Evolutionary conservation across 495 filamentous ascomycete species (phyloP).

Genomic region (Xanthoparmelia taractica): DNA sequence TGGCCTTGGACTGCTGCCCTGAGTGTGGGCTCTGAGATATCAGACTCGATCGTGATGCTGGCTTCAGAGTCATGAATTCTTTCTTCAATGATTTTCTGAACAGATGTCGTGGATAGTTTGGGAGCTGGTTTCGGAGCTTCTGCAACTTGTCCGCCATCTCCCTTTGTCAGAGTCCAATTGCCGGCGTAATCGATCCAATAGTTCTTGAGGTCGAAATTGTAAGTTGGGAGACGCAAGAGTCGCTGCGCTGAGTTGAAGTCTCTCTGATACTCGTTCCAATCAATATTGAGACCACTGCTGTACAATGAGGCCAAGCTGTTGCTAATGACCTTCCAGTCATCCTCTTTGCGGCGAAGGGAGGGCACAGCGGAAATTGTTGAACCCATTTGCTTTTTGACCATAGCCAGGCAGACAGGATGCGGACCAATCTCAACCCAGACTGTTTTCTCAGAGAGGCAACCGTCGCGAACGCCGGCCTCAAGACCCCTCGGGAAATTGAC

Average conservation of each 20-base stretch:
- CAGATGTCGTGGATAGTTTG: slow-evolving; percentile 16
- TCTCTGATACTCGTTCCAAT: slow-evolving; percentile 43
- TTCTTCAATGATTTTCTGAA: slow-evolving; percentile 18
- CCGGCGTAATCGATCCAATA: slow-evolving; percentile 46
- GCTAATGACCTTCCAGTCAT: slow-evolving; percentile 40
- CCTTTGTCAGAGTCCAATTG: slow-evolving; percentile 45
- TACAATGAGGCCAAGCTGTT: slow-evolving; percentile 35
- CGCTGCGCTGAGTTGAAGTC: slow-evolving; percentile 37
- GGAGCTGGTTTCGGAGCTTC: slow-evolving; percentile 1
- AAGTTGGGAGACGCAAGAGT: slow-evolving; percentile 39
- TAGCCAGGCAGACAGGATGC: slow-evolving; percentile 21
- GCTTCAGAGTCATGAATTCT: slow-evolving; percentile 13
- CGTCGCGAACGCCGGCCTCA: slow-evolving; percentile 11
- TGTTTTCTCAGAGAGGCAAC: slow-evolving; percentile 13
- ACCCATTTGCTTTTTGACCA: slow-evolving; percentile 44
- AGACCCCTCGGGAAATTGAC: slow-evolving; percentile 24
- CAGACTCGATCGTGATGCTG: slow-evolving; percentile 21
- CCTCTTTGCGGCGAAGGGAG: slow-evolving; percentile 29
- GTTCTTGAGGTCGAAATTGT: slow-evolving; percentile 43
- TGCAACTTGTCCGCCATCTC: slow-evolving; percentile 24
- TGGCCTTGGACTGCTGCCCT: slow-evolving; percentile 25
- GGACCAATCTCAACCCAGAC: slow-evolving; percentile 26
- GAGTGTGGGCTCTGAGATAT: slow-evolving; percentile 22
- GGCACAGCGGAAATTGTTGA: slow-evolving; percentile 12
- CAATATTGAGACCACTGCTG: slow-evolving; percentile 35